Conservation (phyloP, 2,329 filamentous ascomycete species). For the Venturia effusa region DNA sequence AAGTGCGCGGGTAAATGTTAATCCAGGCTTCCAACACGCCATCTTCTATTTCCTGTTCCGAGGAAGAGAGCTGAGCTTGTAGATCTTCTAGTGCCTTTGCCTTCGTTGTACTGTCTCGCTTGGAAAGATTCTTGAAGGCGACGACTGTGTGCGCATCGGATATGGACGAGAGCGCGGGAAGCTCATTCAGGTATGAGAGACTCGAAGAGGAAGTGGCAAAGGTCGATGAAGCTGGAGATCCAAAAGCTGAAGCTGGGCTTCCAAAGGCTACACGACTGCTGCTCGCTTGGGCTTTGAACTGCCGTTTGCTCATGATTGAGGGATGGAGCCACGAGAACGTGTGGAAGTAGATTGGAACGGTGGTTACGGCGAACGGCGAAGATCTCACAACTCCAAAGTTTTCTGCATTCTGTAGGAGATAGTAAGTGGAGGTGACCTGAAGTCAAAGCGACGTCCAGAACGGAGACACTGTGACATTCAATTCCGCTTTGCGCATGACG, state of each 20-base stretch:
- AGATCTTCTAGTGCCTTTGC: slow-evolving; percentile 83
- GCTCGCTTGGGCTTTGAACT: slow-evolving; percentile 13
- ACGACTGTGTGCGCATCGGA: slow-evolving; percentile 75
- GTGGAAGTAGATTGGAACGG: background rate
- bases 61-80: slow-evolving; percentile 49
- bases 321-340: background rate
- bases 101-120: slow-evolving; percentile 90
- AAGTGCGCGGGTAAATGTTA: slow-evolving; percentile 75
- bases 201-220: slow-evolving; percentile 43
- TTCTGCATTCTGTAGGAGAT: background rate
- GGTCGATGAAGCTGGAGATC: slow-evolving; percentile 30
- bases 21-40: slow-evolving; percentile 81
- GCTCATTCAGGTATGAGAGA: slow-evolving; percentile 80
- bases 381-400: background rate
- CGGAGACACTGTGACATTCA: background rate
- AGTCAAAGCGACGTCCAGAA: background rate
- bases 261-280: slow-evolving; percentile 20
- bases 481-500: background rate
- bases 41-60: slow-evolving; percentile 59
- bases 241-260: slow-evolving; percentile 27
- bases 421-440: too few species aligned
- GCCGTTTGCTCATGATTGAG: slow-evolving; percentile 13
- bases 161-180: slow-evolving; percentile 67
- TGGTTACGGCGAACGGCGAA: background rate
- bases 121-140: slow-evolving; percentile 82